Evolutionary conservation across 495 filamentous ascomycete species (phyloP).

Genomic region (Aspergillus campestris): DNA sequence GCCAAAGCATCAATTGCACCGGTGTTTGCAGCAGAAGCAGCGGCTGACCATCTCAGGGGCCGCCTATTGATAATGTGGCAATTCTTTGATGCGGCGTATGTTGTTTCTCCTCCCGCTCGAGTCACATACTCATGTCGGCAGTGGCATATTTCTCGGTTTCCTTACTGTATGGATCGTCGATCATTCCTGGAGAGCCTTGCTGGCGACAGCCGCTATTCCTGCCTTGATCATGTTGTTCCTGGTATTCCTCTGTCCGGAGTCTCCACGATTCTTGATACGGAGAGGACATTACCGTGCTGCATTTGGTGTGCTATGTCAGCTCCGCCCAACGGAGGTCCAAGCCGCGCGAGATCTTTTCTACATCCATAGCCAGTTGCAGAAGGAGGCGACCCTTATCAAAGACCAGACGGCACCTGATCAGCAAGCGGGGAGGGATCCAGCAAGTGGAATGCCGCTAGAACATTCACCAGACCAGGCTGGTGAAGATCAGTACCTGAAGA

Average conservation of each 20-base stretch:
- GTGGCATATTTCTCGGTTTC: conserved; percentile 56
- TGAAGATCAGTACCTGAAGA: conserved; percentile 5
- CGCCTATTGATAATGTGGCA: conserved; percentile 70
- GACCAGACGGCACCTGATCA: background rate
- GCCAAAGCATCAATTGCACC: conserved; percentile 43
- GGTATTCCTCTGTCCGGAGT: conserved; percentile 67
- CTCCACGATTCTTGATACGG: conserved; percentile 51
- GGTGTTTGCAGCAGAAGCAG: conserved; percentile 63
- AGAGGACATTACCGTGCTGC: conserved; percentile 53
- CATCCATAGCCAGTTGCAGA: conserved; percentile 51
- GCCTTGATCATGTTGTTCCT: conserved; percentile 53
- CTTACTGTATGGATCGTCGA: conserved; percentile 41
- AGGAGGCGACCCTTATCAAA: conserved; percentile 18
- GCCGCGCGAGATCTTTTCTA: conserved; percentile 68
- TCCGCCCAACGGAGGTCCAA: conserved; percentile 56
- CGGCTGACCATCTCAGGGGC: conserved; percentile 57
- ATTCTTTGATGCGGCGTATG: conserved; percentile 57
- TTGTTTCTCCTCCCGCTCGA: background rate
- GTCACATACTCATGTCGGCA: conserved; percentile 2
- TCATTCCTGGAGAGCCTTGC: conserved; percentile 58
- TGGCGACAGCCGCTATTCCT: conserved; percentile 63
- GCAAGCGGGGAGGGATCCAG: conserved; percentile 4
- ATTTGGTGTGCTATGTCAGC: conserved; percentile 46
- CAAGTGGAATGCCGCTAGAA: background rate
- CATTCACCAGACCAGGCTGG: too few relatives aligned